A percentile compares a stretch with the other conserved stretches of the same genome.
phyloP scores from a whole-genome alignment of 345 rosid genomes.

The Citropsis articulata region DNA sequence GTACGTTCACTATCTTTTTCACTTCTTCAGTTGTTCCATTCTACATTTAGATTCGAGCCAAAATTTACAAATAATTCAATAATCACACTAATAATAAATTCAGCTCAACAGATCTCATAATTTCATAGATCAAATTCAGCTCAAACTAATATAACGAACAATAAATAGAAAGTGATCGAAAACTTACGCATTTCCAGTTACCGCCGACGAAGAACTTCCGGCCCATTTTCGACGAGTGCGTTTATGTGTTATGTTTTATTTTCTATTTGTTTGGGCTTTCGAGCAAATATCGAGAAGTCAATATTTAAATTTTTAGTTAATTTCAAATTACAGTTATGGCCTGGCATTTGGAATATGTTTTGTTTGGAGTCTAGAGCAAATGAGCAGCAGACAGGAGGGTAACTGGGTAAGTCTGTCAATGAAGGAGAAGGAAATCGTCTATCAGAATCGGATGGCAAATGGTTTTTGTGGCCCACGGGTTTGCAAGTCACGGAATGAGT shows the following conservation, averaged over 20 bases:
- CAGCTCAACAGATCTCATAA: not conserved
- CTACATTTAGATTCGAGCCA: constrained; percentile 32
- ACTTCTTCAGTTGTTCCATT: constrained; percentile 88
- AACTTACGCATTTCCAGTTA: constrained; percentile 96
- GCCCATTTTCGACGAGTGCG: constrained; percentile 42
- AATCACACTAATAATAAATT: not conserved
- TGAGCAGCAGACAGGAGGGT: not conserved
- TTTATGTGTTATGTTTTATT: no score
- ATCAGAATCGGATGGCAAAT: not conserved
- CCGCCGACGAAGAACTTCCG: constrained; percentile 93
- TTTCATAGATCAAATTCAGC: not conserved
- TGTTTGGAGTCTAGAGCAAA: not conserved
- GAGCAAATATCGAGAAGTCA: no score
- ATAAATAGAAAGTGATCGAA: not conserved
- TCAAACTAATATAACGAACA: not conserved
- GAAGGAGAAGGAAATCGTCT: not conserved
- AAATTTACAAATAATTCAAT: not conserved
- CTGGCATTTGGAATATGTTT: constrained; percentile 5
- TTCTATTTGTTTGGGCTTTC: not conserved
- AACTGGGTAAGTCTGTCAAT: constrained; percentile 21
- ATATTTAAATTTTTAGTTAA: not conserved
- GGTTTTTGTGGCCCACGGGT: constrained; percentile 10
- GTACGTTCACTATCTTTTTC: constrained; percentile 74
- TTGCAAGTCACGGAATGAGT: constrained; percentile 4
- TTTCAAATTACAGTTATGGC: not conserved